Base-by-base conservation (phyloP, 2,329 filamentous ascomycete species). In the Phialophora expanda region DNA sequence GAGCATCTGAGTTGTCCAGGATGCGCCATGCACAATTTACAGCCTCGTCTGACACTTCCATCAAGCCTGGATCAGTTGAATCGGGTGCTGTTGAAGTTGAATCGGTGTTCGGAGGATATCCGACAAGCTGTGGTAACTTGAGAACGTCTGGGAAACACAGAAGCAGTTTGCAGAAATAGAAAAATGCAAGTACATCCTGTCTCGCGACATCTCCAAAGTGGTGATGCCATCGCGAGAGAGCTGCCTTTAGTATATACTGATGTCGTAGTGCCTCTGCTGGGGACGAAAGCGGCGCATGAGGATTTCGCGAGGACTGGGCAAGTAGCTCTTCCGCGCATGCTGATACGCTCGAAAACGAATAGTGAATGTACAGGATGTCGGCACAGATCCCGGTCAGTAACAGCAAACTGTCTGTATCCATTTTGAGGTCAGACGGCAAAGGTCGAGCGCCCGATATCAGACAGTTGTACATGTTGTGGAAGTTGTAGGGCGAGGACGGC, bases 401-500 rank as follows among this genome's bases (percentile, higher is more conserved):
- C 2, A 64, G 46, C 28, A 64, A 48, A 11, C 24, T 46, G 30
- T 64, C 62, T 28, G 59, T 48, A 8, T 46, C 32, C n/a, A 30
- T 64, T 26, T 44, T 32, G 24, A 64, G 55, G 38, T 64, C 62
- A 12, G 28, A 24, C n/a, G 62, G 56, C 20, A 64, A 22, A 56
- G 44, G 46, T 32, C 30, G 30, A 46, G 54, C 53, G 30, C 62
- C 62, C 30, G 59, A 46, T 12, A 38, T 46, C 5, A 64, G 55
- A 51, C 30, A 64, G 30, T 64, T 59, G 48, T 64, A 64, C 4
- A 64, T 22, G 12, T 55, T 59, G 20, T 56, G 62, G 32, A 64
- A 64, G 12, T 54, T 55, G 24, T 64, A 46, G 50, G 54, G 54
- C 5, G 62, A 64, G n/a, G 32, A 44, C 12, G 62, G 62, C 62